phyloP scores from a whole-genome alignment of 768 basidiomycete species.

The Tylopilus intermedius region DNA sequence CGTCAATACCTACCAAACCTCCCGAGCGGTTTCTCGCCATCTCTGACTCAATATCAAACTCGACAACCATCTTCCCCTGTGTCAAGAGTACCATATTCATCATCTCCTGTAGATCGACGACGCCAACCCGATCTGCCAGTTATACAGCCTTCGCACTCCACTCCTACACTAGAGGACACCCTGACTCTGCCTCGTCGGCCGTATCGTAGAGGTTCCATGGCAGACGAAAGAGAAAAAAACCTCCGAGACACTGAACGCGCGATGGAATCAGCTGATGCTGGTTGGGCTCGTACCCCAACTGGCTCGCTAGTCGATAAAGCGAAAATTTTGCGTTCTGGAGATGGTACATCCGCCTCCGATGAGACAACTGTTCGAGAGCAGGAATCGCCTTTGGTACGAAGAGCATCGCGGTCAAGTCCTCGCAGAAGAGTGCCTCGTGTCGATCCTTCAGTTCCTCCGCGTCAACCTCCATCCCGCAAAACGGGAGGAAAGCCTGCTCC shows the following conservation, averaged over 20 bases:
- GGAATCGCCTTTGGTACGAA: constrained; percentile 13
- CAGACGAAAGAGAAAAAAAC: constrained; percentile 22
- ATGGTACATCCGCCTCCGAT: constrained; percentile 20
- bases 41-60: constrained; percentile 39
- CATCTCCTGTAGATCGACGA: constrained; percentile 22
- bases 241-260: constrained; percentile 24
- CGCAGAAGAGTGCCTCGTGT: constrained; percentile 21
- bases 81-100: constrained; percentile 25
- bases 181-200: constrained; percentile 23
- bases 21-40: constrained; percentile 24
- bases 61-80: constrained; percentile 37
- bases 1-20: constrained; percentile 29
- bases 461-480: constrained; percentile 15
- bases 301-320: constrained; percentile 16
- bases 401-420: constrained; percentile 16
- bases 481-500: constrained; percentile 27
- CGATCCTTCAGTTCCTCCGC: constrained; percentile 18
- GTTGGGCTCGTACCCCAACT: constrained; percentile 15
- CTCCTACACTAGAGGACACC: constrained; percentile 31
- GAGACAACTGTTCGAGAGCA: constrained; percentile 18
- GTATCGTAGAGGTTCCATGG: constrained; percentile 26
- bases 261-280: constrained; percentile 16
- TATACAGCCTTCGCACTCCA: constrained; percentile 23
- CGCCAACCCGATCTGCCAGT: constrained; percentile 21
- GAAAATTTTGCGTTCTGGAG: constrained; percentile 13